Conservation (phyloP, 1,139 yeast genomes). For the Geotrichum candidum region DNA sequence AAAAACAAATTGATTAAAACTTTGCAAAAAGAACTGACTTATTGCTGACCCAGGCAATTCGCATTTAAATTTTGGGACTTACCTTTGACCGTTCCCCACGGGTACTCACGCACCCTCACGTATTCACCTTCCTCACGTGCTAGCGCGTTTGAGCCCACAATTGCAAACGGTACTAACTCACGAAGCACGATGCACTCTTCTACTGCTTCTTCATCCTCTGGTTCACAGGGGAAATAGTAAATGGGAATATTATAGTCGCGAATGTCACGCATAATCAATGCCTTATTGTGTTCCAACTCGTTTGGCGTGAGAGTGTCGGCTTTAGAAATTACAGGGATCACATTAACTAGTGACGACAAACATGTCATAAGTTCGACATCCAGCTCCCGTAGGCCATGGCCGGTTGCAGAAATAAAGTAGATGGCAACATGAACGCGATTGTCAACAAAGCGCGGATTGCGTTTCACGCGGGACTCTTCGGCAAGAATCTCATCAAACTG, state of each 20-base stretch:
- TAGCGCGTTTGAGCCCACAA: slow-evolving; percentile 52
- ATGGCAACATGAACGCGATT: slow-evolving; percentile 68
- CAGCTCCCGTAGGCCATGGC: slow-evolving; percentile 68
- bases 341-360: slow-evolving; percentile 73
- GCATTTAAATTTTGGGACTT: slow-evolving; percentile 25
- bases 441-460: slow-evolving; percentile 72
- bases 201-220: slow-evolving; percentile 59
- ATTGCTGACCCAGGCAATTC: not conserved
- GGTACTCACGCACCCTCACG: slow-evolving; percentile 79
- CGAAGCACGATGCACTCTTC: slow-evolving; percentile 77
- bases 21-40: not conserved
- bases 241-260: slow-evolving; percentile 73
- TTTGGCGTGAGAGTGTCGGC: slow-evolving; percentile 79
- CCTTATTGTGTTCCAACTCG: slow-evolving; percentile 68
- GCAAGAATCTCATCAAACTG: slow-evolving; percentile 89
- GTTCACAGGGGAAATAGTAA: slow-evolving; percentile 69
- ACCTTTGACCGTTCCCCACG: slow-evolving; percentile 77
- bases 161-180: slow-evolving; percentile 76
- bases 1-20: not conserved
- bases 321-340: slow-evolving; percentile 81
- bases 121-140: slow-evolving; percentile 22
- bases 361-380: slow-evolving; percentile 74
- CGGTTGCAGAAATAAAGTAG: slow-evolving; percentile 67
- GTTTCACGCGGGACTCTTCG: slow-evolving; percentile 84
- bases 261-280: slow-evolving; percentile 60